A percentile compares a stretch with the other conserved stretches of the same genome.
phyloP scores from a whole-genome alignment of 1,284 basidiomycete species.

The Papiliotrema fonsecae region DNA sequence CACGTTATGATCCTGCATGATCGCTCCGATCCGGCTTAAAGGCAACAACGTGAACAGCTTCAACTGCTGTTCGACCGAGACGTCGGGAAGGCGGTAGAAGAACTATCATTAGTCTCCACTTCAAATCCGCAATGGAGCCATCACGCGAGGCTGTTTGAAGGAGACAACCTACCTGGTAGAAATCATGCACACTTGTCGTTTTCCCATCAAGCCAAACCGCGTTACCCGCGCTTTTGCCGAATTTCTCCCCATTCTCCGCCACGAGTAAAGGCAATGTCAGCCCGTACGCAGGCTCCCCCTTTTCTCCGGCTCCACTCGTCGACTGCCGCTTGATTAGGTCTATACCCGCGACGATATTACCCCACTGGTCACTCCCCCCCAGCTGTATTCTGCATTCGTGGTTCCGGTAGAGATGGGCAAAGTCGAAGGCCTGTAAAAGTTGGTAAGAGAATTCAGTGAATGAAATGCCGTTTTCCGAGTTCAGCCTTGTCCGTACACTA shows the following conservation, averaged over 20 bases:
- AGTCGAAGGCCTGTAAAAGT: slow-evolving; percentile 94
- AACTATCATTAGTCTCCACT: slow-evolving; percentile 56
- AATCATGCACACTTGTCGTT: slow-evolving; percentile 77
- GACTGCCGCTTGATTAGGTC: slow-evolving; percentile 67
- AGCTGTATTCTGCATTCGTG: slow-evolving; percentile 79
- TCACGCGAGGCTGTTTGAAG: background rate
- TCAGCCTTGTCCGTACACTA: slow-evolving; percentile 79
- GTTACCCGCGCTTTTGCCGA: slow-evolving; percentile 95
- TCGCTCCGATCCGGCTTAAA: slow-evolving; percentile 55
- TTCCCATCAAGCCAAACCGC: slow-evolving; percentile 80
- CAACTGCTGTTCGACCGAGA: slow-evolving; percentile 75
- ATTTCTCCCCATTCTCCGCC: slow-evolving; percentile 84
- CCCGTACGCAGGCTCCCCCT: slow-evolving; percentile 62
- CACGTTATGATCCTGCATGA: slow-evolving; percentile 57
- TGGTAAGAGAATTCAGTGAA: slow-evolving; percentile 99
- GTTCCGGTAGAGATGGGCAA: slow-evolving; percentile 65
- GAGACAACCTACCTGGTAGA: slow-evolving; percentile 71
- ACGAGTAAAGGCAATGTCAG: slow-evolving; percentile 92
- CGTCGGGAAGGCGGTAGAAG: slow-evolving; percentile 76
- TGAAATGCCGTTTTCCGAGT: slow-evolving; percentile 67
- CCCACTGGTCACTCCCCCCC: slow-evolving; percentile 97
- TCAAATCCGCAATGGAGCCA: background rate
- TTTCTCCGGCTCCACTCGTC: background rate
- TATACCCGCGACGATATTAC: slow-evolving; percentile 91
- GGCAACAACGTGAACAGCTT: slow-evolving; percentile 78